Evolutionary conservation across 2,329 filamentous ascomycete species (phyloP), one percentile per base, ranked within the genome.

Genomic region (Cercospora janseana): DNA sequence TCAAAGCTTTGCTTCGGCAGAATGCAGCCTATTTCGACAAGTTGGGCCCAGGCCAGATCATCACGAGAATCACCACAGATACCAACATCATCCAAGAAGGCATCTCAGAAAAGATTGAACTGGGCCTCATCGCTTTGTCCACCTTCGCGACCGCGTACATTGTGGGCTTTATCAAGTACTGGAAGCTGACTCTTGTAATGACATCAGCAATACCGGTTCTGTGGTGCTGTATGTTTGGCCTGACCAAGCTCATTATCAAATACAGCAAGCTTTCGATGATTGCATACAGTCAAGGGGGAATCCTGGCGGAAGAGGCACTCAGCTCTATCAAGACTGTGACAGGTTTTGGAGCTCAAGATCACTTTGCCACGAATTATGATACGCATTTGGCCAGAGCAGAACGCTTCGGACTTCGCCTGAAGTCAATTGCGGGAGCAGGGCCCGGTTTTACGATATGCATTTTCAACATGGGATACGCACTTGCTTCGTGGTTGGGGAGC

Each of bases 21-120:
- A 95, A 95, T 67, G 92, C 95, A 66, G 90, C 82, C 38, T 95
- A 88, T 69, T 95, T 94, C 70, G 93, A 97, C 69, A 93, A 93
- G 63, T 78, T 95, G 12, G 91, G 91, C 45, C 86, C 90, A 21
- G 91, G 92, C 51, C 92, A 96, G 70, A 88, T 97, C 53, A 95
- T 91, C 0, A 95, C 91, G 1, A 85, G 91, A 57, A 95, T 96
- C 61, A 97, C 92, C 0, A 86, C 91, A 8, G 92, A 97, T 68
- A 94, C 89, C 34, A 96, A 95, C 64, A 75, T 95, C 44, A 85
- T 97, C 49, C 92, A 95, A 68, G 90, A 95, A 58, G 92, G 91
- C 50, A 89, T 98, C 34, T 94, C 88, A 0, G 88, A 95, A 69
- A 95, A 95, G 73, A 80, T 95, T 37, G 83, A 82, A 13, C 72